These are phyloP conservation scores for Amanita rubescens DNA, from an alignment of 768 basidiomycete species.

Conservation along the genomic window DNA sequence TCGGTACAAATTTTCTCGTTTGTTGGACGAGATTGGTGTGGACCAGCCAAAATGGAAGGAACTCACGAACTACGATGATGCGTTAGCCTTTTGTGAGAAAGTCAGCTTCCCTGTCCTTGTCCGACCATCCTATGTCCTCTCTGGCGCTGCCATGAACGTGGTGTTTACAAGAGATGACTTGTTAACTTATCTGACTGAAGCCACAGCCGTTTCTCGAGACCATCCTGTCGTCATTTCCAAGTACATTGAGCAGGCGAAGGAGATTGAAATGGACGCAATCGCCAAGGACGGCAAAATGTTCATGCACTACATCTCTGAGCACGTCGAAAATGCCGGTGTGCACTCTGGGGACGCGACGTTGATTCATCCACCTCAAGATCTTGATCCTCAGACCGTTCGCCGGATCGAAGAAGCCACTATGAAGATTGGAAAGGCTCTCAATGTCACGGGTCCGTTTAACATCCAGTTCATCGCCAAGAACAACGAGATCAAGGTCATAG, in stretches of 20 bases:
- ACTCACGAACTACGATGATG: slow-evolving; percentile 84
- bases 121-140: slow-evolving; percentile 97
- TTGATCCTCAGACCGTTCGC: slow-evolving; percentile 93
- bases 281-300: slow-evolving; percentile 96
- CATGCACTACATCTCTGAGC: slow-evolving; percentile 99
- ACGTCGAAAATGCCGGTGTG: slow-evolving; percentile 98
- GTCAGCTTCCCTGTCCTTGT: slow-evolving; percentile 96
- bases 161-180: slow-evolving; percentile 91
- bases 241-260: slow-evolving; percentile 99
- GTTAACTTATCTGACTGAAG: slow-evolving; percentile 86
- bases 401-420: slow-evolving; percentile 96
- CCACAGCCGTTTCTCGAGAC: slow-evolving; percentile 81
- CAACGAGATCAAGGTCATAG: slow-evolving; percentile 99
- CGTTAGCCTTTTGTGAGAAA: slow-evolving; percentile 80
- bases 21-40: slow-evolving; percentile 96
- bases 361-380: slow-evolving; percentile 96
- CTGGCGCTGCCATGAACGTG: slow-evolving; percentile 99
- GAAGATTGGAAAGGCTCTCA: slow-evolving; percentile 96
- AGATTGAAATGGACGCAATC: slow-evolving; percentile 99
- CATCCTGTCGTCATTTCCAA: slow-evolving; percentile 98
- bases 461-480: slow-evolving; percentile 99
- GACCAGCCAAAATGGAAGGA: slow-evolving; percentile 99
- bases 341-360: slow-evolving; percentile 98
- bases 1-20: slow-evolving; percentile 97
- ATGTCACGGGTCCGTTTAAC: slow-evolving; percentile 98